Conservation (phyloP, 1,284 basidiomycete species). For the Ceratobasidium papillatum region DNA sequence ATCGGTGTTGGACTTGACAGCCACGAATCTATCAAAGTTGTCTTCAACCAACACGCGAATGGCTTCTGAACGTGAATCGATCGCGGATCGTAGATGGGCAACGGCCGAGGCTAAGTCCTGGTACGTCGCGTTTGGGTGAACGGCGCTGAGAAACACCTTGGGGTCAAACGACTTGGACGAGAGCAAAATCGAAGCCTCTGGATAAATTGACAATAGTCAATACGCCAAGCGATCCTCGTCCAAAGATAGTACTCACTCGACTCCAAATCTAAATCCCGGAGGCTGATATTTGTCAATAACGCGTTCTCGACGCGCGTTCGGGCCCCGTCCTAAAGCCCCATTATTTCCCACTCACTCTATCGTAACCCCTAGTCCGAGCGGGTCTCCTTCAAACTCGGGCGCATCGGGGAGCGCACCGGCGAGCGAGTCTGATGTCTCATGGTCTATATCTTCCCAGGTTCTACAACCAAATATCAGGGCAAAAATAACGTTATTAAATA, state of each 20-base stretch:
- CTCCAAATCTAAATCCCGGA: constrained; percentile 74
- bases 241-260: constrained; percentile 63
- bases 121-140: constrained; percentile 96
- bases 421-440: constrained; percentile 74
- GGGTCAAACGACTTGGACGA: constrained; percentile 96
- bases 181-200: constrained; percentile 82
- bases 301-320: constrained; percentile 32
- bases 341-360: constrained; percentile 63
- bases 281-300: constrained; percentile 54
- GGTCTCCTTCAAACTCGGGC: constrained; percentile 70
- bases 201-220: constrained; percentile 13
- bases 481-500: constrained; percentile 4
- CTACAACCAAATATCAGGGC: constrained; percentile 52
- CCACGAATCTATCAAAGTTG: constrained; percentile 98
- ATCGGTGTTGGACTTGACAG: constrained; percentile 96
- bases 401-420: constrained; percentile 61
- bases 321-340: neutral
- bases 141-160: constrained; percentile 88
- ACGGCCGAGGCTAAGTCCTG: constrained; percentile 87
- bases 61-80: constrained; percentile 91
- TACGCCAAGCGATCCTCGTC: constrained; percentile 17
- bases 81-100: constrained; percentile 71
- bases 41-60: constrained; percentile 95
- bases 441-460: constrained; percentile 82
- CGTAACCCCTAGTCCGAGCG: constrained; percentile 68